Percentiles rank a stretch among this genome's conserved stretches.
Evolutionary conservation across 805 yeast genomes (phyloP).

Genomic region (Hanseniaspora lindneri): DNA sequence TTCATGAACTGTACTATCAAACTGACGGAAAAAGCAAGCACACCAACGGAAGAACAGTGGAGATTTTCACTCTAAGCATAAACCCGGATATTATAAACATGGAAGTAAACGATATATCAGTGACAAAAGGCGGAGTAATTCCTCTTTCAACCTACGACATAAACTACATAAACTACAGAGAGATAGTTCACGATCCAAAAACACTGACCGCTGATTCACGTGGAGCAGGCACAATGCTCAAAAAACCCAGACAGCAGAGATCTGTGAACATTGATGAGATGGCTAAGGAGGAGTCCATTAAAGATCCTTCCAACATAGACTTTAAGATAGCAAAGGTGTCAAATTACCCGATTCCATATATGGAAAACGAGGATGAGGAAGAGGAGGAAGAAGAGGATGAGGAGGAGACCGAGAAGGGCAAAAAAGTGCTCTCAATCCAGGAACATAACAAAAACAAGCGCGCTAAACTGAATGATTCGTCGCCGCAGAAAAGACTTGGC

Average conservation of each 20-base stretch:
- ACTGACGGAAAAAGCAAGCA: conserved; percentile 2
- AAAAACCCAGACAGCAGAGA: conserved; percentile 11
- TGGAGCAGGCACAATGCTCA: neutral
- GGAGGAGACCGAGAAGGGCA: neutral
- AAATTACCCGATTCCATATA: conserved; percentile 9
- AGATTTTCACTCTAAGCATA: neutral
- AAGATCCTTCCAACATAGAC: conserved; percentile 13
- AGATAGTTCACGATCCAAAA: conserved; percentile 12
- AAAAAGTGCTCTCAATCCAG: conserved; percentile 5
- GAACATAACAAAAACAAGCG: conserved; percentile 9
- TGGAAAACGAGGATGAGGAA: conserved; percentile 7
- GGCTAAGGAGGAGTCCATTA: conserved; percentile 9
- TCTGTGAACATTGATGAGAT: conserved; percentile 15
- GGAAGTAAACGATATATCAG: conserved; percentile 13
- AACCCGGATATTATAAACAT: conserved; percentile 8
- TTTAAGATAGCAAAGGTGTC: conserved; percentile 12
- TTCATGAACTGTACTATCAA: conserved; percentile 8
- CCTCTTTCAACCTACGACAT: conserved; percentile 11
- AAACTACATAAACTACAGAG: conserved; percentile 14
- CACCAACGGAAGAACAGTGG: neutral
- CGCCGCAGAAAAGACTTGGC: neutral
- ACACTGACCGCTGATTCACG: conserved; percentile 4
- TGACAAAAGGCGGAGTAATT: conserved; percentile 15
- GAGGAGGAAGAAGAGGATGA: conserved; percentile 12
- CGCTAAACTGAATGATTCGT: conserved; percentile 8